These are phyloP conservation scores for Populus hybrid DNA, from an alignment of 441 rosid species.

Conservation along the genomic window DNA sequence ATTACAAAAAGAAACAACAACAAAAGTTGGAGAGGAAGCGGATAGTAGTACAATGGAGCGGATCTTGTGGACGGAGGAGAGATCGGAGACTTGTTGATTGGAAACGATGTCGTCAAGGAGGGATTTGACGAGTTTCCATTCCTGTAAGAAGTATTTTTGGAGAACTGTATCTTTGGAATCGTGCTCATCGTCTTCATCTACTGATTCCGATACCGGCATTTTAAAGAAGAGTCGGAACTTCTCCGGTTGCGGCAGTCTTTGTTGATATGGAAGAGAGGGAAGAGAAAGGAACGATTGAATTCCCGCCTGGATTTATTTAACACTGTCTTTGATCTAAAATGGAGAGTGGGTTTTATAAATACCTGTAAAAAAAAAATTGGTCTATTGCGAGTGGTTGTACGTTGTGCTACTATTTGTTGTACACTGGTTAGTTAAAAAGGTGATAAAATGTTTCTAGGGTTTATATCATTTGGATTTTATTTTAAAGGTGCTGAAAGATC, in stretches of 20 bases:
- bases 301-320: background rate
- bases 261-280: background rate
- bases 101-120: constrained; percentile 72
- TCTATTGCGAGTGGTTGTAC: background rate
- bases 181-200: constrained; percentile 73
- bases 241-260: constrained; percentile 36
- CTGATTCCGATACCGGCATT: constrained; percentile 8
- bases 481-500: background rate
- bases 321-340: background rate
- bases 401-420: background rate
- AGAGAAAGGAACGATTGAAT: background rate
- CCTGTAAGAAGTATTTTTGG: constrained; percentile 76
- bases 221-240: constrained; percentile 26
- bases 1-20: background rate
- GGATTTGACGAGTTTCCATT: constrained; percentile 81
- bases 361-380: background rate
- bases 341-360: background rate
- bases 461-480: background rate
- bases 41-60: constrained; percentile 63
- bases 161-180: constrained; percentile 69
- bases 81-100: constrained; percentile 57
- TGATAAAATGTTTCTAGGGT: background rate
- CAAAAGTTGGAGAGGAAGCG: background rate
- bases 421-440: background rate
- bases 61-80: constrained; percentile 65